phyloP scores from a whole-genome alignment of 768 basidiomycete species.

The Antrodiella citrinella region DNA sequence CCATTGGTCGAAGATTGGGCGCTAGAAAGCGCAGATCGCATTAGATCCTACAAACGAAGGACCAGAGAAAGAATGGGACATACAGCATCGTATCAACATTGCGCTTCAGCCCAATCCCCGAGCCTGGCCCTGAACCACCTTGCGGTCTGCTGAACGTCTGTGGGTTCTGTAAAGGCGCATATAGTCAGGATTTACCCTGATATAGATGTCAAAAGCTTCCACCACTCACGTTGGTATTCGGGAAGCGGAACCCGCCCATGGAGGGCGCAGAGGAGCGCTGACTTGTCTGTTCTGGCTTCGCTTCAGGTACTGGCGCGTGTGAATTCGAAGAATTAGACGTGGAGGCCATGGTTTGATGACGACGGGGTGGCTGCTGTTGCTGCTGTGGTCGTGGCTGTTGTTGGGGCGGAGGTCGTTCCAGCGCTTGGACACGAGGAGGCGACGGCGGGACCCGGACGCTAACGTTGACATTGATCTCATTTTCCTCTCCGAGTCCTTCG shows the following conservation, averaged over 20 bases:
- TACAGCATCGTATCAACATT: conserved; percentile 11
- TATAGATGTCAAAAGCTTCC: background rate
- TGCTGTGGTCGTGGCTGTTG: background rate
- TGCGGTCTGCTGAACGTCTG: background rate
- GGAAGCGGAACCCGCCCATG: conserved; percentile 11
- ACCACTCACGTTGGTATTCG: too few species aligned
- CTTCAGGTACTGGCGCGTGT: background rate
- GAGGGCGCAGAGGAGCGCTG: conserved; percentile 1
- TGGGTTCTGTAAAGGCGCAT: background rate
- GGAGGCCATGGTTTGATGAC: background rate
- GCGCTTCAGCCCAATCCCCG: conserved; percentile 5
- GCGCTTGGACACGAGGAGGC: background rate
- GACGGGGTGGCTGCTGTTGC: background rate
- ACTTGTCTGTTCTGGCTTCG: background rate
- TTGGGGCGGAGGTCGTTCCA: background rate
- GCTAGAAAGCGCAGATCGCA: background rate
- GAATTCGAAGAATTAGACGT: background rate
- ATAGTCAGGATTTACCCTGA: background rate
- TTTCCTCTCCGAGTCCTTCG: conserved; percentile 21
- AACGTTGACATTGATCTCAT: background rate
- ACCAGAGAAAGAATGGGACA: background rate
- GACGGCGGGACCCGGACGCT: background rate
- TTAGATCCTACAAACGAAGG: background rate
- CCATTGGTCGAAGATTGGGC: background rate
- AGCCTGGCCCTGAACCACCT: background rate